phyloP scores from a whole-genome alignment of 768 basidiomycete species.

The Lactifluus volemus region DNA sequence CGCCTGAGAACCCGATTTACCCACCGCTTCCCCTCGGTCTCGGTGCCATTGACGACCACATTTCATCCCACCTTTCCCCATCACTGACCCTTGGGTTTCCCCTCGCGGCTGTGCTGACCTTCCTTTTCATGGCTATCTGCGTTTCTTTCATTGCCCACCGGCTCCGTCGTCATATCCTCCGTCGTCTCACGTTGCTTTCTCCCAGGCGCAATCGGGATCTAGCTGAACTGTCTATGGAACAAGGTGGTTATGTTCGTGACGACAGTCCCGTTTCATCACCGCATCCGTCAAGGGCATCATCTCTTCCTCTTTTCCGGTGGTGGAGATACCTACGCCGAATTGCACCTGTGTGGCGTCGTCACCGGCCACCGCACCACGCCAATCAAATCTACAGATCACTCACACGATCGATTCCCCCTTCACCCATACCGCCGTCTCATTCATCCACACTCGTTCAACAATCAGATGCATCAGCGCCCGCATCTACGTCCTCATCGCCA shows the following conservation, averaged over 20 bases:
- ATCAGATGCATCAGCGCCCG: slow-evolving; percentile 8
- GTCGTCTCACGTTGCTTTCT: slow-evolving; percentile 17
- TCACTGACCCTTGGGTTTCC: slow-evolving; percentile 68
- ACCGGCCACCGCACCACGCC: slow-evolving; percentile 5
- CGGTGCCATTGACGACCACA: slow-evolving; percentile 50
- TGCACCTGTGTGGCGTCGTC: slow-evolving; percentile 13
- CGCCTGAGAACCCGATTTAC: slow-evolving; percentile 55
- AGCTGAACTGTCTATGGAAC: slow-evolving; percentile 27
- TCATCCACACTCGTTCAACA: slow-evolving; percentile 15
- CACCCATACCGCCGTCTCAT: slow-evolving; percentile 24
- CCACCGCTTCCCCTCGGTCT: slow-evolving; percentile 49
- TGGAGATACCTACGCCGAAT: slow-evolving; percentile 7
- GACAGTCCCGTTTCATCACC: slow-evolving; percentile 3
- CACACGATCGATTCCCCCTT: slow-evolving; percentile 21
- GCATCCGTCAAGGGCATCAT: background rate
- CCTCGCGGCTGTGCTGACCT: slow-evolving; percentile 52
- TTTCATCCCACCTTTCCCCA: slow-evolving; percentile 59
- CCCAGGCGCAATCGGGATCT: slow-evolving; percentile 23
- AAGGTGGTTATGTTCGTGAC: slow-evolving; percentile 20
- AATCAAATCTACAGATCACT: slow-evolving; percentile 15
- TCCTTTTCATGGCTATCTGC: slow-evolving; percentile 35
- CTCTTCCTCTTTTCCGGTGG: slow-evolving; percentile 1
- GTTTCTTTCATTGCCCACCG: slow-evolving; percentile 42
- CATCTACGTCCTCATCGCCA: slow-evolving; percentile 14
- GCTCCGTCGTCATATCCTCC: slow-evolving; percentile 48